phyloP scores from a whole-genome alignment of 225 moss, liverwort and hornwort genomes.

The Takakia lepidozioides region DNA sequence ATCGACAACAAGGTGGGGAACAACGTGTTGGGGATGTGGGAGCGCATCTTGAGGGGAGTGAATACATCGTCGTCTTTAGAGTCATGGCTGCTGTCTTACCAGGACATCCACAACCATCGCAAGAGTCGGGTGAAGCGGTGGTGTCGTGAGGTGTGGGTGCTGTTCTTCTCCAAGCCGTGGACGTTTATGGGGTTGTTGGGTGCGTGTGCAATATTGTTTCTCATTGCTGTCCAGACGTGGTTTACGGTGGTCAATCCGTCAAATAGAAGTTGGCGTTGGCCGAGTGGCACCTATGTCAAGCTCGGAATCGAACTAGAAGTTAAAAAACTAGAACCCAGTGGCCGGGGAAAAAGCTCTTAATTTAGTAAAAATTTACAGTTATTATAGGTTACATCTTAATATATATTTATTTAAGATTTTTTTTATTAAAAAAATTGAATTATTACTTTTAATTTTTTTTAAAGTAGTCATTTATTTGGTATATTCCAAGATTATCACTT shows the following conservation, averaged over 20 bases:
- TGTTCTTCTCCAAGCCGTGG: conserved; percentile 29
- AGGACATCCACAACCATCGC: conserved; percentile 12
- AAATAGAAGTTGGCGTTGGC: conserved; percentile 1
- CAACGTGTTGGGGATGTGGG: conserved; percentile 13
- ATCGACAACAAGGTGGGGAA: conserved; percentile 11
- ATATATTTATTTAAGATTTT: too few species aligned
- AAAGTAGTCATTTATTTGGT: too few species aligned
- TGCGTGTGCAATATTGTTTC: conserved; percentile 7
- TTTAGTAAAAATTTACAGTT: too few species aligned
- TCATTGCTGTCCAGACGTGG: conserved; percentile 15
- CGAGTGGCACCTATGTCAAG: too few species aligned
- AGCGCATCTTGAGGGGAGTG: conserved; percentile 14
- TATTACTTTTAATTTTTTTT: too few species aligned
- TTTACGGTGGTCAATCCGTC: conserved; percentile 16
- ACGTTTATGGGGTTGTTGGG: conserved; percentile 15
- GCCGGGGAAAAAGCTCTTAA: too few species aligned
- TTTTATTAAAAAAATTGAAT: too few species aligned
- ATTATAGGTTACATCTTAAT: too few species aligned
- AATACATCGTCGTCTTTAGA: conserved; percentile 6
- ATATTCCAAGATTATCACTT: too few species aligned
- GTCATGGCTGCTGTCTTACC: conserved; percentile 8
- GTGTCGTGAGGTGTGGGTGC: conserved; percentile 15
- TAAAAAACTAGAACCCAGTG: too few species aligned
- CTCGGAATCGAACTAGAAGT: too few species aligned
- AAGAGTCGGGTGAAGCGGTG: conserved; percentile 13